Conservation (phyloP, 495 filamentous ascomycete genomes). For the Hamigera avellanea region DNA sequence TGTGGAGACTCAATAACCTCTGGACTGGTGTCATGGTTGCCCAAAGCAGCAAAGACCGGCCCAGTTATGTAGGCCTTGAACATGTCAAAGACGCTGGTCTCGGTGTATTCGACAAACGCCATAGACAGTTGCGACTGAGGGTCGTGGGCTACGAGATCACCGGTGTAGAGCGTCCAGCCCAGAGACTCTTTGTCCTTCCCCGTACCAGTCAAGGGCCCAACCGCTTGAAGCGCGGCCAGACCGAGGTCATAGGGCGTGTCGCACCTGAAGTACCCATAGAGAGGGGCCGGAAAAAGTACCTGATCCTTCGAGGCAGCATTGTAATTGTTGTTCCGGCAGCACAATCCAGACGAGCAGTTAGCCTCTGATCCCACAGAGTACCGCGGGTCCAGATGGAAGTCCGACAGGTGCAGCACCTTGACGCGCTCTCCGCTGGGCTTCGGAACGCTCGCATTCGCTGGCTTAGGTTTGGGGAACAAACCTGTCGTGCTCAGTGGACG, state of each 20-base stretch:
- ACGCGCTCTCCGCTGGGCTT: slow-evolving; percentile 38
- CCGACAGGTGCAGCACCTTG: slow-evolving; percentile 49
- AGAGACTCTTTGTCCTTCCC: slow-evolving; percentile 22
- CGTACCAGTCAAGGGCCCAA: slow-evolving; percentile 46
- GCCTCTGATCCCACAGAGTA: slow-evolving; percentile 44
- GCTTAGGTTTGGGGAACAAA: slow-evolving; percentile 47
- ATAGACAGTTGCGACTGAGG: slow-evolving; percentile 30
- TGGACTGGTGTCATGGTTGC: slow-evolving; percentile 47
- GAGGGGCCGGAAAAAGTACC: slow-evolving; percentile 34
- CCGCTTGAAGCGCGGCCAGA: slow-evolving; percentile 43
- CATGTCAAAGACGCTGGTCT: slow-evolving; percentile 38
- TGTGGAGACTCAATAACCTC: slow-evolving; percentile 38
- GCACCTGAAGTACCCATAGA: slow-evolving; percentile 43
- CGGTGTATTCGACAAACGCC: slow-evolving; percentile 38
- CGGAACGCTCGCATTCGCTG: slow-evolving; percentile 27
- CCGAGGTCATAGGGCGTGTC: slow-evolving; percentile 49
- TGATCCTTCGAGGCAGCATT: slow-evolving; percentile 20
- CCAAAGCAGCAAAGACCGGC: slow-evolving; percentile 40
- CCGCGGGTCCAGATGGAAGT: slow-evolving; percentile 49
- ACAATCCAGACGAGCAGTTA: slow-evolving; percentile 41
- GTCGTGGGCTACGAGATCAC: slow-evolving; percentile 46
- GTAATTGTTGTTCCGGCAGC: slow-evolving; percentile 37
- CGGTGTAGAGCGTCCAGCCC: slow-evolving; percentile 43
- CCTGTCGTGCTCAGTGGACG: slow-evolving; percentile 28
- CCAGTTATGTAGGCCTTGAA: slow-evolving; percentile 45